Base-by-base conservation (phyloP, 2,329 filamentous ascomycete species). In the Thielaviopsis punctulata region DNA sequence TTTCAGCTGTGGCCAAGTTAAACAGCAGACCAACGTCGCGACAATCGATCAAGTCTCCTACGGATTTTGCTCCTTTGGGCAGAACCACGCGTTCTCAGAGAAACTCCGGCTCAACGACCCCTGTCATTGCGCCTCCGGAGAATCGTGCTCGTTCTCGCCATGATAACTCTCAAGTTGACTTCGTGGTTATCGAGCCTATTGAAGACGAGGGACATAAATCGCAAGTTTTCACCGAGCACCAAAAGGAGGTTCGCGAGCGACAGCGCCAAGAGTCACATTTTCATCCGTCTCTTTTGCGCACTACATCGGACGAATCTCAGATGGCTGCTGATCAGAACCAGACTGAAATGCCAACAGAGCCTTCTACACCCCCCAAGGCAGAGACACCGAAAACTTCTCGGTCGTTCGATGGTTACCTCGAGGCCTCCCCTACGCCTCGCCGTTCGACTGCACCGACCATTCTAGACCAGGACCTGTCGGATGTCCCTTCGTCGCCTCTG, bases 81-180 rank as follows among this genome's bases (percentile, higher is more conserved):
- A 41, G 30, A 41, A 23, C 18, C 18, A 48, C 44, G 25, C 25
- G 27, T 9, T 50, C 48, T 15, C 25, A 44, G n/a, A 50, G 48
- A 4, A 51, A 51, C 46, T 53, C 51, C n/a, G 36, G 24, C 5
- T 45, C 46, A 5, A 47, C n/a, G 6, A 48, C 48, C 3, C 23
- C 48, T 3, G 39, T 39, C 7, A 55, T 33, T 18, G 51, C 52
- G 4, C n/a, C 36, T 25, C 19, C 15, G 7, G 22, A 22, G 6
- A 41, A 24, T 13, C 15, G 3, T 15, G 10, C 47, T 12, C 46
- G 47, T 15, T 69, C 81, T 24, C 77, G 84, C 30, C 87, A 94
- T 59, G 78, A 94, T 56, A 76, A 93, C 64, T 93, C 86, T 0
- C 87, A 93, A 60, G 74, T 93, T 23, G 74, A 85, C 44, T 92